Evolutionary conservation across 768 basidiomycete species (phyloP).

Genomic region (Trametes meyenii): DNA sequence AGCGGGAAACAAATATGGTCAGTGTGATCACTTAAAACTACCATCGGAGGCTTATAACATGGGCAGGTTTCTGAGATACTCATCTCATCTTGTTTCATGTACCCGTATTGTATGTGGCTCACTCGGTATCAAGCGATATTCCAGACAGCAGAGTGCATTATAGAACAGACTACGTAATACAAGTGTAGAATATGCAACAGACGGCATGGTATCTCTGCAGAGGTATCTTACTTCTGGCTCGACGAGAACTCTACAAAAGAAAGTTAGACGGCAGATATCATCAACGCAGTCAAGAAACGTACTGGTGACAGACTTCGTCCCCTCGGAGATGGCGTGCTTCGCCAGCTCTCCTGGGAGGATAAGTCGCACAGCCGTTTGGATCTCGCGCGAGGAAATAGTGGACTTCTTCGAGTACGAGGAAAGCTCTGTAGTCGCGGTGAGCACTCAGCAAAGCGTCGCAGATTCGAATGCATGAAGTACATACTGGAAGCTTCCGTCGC

Average conservation of each 20-base stretch:
- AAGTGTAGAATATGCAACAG: constrained; percentile 27
- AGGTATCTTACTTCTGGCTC: constrained; percentile 29
- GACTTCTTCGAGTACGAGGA: constrained; percentile 89
- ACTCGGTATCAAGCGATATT: constrained; percentile 4
- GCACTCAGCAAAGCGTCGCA: not conserved
- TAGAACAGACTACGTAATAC: constrained; percentile 24
- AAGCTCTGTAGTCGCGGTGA: constrained; percentile 52
- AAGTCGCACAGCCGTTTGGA: constrained; percentile 81
- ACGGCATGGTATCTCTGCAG: constrained; percentile 10
- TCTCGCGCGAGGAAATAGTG: constrained; percentile 89
- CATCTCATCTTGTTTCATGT: not conserved
- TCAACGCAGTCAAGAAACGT: constrained; percentile 27
- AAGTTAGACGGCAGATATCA: constrained; percentile 15
- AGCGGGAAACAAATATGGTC: constrained; percentile 91
- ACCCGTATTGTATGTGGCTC: not conserved
- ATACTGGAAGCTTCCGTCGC: constrained; percentile 72
- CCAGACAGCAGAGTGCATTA: constrained; percentile 24
- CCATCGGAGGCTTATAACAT: not conserved
- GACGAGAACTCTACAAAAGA: constrained; percentile 53
- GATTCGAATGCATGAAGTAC: constrained; percentile 26
- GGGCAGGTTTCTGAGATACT: constrained; percentile 23
- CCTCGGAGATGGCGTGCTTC: constrained; percentile 89
- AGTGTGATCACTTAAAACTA: constrained; percentile 24
- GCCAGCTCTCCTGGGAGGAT: constrained; percentile 86
- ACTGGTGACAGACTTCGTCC: constrained; percentile 76